Base-by-base conservation (phyloP, 345 rosid genomes). In the Corchorus olitorius region DNA sequence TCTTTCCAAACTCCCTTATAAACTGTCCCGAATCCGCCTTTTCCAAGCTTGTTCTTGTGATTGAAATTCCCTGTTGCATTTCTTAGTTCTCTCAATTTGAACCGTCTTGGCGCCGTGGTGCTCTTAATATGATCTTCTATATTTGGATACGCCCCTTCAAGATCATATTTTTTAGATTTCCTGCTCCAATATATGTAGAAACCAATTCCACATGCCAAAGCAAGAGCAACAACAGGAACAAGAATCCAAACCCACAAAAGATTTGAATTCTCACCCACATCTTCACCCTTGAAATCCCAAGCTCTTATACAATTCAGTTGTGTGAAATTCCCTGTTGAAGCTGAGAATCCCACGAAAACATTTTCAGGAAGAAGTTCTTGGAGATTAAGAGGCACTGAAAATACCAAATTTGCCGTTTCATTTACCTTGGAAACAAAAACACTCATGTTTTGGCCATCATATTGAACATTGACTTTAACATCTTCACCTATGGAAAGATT, bases 1-100 rank as follows among this genome's bases (percentile, higher is more conserved):
- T 80, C 73, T 9, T 76, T 75, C 84, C 89, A 83, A 33, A 37
- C 45, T 14, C 97, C 97, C 14, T 88, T 90, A 69, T 88, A 91
- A 8, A 93, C 98, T 15, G 91, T 88, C 37, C 98, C 98, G 41
- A 91, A 93, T 4, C 97, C 91, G 0, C 98, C 97, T 83, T 85
- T 84, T 0, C 93, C 98, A 0, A 90, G 92, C 84, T 89, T 86
- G 83, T 88, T 88, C 76, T 81, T 86, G 1, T 61, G 64, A 69
- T 78, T 76, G 75, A 92, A 92, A 27, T 81, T 86, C 1, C 83
- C 79, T 0, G 98, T 93, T 17, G 91, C 93, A 12, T 76, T 84
- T 75, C 75, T 86, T 2, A 91, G 81, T 67, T 88, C 89, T 55
- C 78, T 81, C 35, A 88, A 71, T 48, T 59, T 68, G 78, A 89